Evolutionary conservation across 2,329 filamentous ascomycete genomes (phyloP).

Genomic region (Penicillium sp.): DNA sequence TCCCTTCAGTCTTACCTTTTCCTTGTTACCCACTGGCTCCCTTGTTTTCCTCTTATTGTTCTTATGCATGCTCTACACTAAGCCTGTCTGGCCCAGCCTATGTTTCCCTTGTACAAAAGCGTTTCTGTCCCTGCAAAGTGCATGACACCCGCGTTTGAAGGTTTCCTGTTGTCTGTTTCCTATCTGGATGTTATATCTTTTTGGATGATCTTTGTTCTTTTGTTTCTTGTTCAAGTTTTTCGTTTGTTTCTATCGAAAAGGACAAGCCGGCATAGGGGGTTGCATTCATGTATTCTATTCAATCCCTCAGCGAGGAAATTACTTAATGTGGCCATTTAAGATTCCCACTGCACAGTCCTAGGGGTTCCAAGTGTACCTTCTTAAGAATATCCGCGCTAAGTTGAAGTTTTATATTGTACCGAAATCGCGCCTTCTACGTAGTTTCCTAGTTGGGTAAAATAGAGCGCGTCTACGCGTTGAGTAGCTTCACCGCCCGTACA

Average conservation of each 20-base stretch:
- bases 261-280: conserved; percentile 9
- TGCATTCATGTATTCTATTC: conserved; percentile 30
- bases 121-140: conserved; percentile 21
- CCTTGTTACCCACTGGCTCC: not conserved
- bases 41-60: conserved; percentile 1
- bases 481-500: conserved; percentile 11
- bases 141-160: conserved; percentile 13
- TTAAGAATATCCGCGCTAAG: not conserved
- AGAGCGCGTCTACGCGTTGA: conserved; percentile 24
- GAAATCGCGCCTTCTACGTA: not conserved
- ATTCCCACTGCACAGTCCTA: not conserved
- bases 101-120: conserved; percentile 35
- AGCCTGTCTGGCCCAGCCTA: not conserved
- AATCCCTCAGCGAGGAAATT: conserved; percentile 25
- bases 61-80: conserved; percentile 17
- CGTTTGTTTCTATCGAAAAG: conserved; percentile 7
- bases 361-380: not conserved
- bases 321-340: conserved; percentile 19
- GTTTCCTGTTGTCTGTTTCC: conserved; percentile 9
- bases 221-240: conserved; percentile 13
- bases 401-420: not conserved
- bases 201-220: conserved; percentile 9
- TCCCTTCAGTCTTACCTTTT: conserved; percentile 13
- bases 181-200: conserved; percentile 16
- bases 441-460: conserved; percentile 21